Evolutionary conservation across 352 stramenopile genomes (phyloP).

Genomic region (Phytophthora capsici): DNA sequence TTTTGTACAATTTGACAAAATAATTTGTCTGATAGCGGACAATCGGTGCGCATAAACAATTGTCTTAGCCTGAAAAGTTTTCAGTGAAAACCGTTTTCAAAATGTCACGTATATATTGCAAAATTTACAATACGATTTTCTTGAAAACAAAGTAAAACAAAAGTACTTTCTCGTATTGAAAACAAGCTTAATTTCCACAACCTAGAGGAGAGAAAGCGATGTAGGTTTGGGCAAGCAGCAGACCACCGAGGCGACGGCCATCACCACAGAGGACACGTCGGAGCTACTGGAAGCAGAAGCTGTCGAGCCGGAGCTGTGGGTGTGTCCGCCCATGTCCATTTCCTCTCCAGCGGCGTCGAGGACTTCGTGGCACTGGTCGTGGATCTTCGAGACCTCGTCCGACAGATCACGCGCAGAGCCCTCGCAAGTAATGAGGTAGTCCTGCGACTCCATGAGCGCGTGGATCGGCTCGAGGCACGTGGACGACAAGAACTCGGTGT

Average conservation of each 20-base stretch:
- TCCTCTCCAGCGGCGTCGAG: constrained; percentile 16
- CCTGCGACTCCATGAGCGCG: constrained; percentile 44
- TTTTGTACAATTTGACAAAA: no score
- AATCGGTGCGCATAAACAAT: no score
- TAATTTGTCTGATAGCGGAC: no score
- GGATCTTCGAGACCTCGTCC: constrained; percentile 46
- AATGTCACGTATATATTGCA: no score
- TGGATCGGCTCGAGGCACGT: constrained; percentile 67
- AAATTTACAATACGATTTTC: no score
- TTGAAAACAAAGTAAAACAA: no score
- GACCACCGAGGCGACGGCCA: constrained; percentile 21
- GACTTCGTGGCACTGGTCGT: constrained; percentile 57
- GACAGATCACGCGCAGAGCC: constrained; percentile 50
- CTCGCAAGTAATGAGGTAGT: constrained; percentile 56
- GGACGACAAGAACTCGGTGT: constrained; percentile 47
- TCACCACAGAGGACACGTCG: constrained; percentile 13
- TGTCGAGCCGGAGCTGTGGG: constrained; percentile 11
- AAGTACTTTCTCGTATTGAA: no score
- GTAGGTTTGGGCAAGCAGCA: no score
- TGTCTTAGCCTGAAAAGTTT: no score
- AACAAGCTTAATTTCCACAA: no score
- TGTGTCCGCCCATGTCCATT: constrained; percentile 33
- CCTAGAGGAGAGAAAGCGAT: no score
- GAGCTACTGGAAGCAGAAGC: constrained; percentile 11
- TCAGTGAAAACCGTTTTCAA: no score